A percentile compares a stretch with the other conserved stretches of the same genome.
Evolutionary conservation across 192 early-diverging fungal genomes (phyloP).

Genomic region (Neocallimastix lanati): DNA sequence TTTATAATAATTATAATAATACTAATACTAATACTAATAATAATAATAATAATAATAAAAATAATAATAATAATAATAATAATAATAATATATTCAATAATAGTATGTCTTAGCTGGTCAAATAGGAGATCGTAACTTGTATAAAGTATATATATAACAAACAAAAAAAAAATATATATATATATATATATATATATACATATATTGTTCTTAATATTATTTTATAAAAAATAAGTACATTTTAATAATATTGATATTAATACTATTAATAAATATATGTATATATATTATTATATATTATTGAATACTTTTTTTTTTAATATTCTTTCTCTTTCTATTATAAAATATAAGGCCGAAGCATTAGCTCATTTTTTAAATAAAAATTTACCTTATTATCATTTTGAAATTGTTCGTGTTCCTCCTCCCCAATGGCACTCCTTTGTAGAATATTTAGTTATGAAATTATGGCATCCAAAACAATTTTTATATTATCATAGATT

Average conservation of each 20-base stretch:
- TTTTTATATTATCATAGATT: neutral
- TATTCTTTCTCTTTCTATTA: too few species aligned
- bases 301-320: too few species aligned
- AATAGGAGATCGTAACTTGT: neutral
- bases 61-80: too few species aligned
- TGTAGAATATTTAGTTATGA: neutral
- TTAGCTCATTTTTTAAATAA: neutral
- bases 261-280: too few species aligned
- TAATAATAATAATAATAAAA: neutral
- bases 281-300: too few species aligned
- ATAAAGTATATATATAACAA: neutral
- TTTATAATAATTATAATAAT: too few species aligned
- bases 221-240: too few species aligned
- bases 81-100: too few species aligned
- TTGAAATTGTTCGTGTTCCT: neutral
- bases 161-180: too few species aligned
- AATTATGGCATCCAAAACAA: neutral
- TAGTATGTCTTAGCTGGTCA: neutral
- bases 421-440: neutral
- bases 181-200: too few species aligned
- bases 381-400: neutral
- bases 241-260: too few species aligned
- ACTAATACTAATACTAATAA: neutral
- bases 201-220: too few species aligned
- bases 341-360: neutral